phyloP scores from a whole-genome alignment of 495 filamentous ascomycete species.

The Penicillium tannophilum region DNA sequence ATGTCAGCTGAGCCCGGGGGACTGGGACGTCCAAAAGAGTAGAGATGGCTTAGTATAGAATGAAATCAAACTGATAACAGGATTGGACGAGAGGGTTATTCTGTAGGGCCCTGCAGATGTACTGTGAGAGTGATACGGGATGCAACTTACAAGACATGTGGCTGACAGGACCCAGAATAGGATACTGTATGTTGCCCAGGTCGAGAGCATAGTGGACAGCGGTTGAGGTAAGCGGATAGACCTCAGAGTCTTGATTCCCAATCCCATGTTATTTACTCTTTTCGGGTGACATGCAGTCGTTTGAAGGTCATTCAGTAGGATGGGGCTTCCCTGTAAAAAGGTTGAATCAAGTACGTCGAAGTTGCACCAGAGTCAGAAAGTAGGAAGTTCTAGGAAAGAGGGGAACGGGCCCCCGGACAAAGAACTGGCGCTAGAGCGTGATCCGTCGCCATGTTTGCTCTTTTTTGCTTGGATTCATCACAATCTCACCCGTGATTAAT shows the following conservation, averaged over 20 bases:
- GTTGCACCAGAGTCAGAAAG: constrained; percentile 2
- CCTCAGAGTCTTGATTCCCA: constrained; percentile 9
- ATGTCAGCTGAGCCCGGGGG: not conserved
- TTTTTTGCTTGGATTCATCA: not conserved
- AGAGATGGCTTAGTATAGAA: not conserved
- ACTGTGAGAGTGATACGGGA: constrained; percentile 15
- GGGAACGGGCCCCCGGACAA: not conserved
- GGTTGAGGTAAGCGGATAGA: constrained; percentile 3
- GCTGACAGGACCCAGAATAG: constrained; percentile 20
- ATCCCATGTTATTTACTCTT: constrained; percentile 20
- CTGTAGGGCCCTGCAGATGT: constrained; percentile 21
- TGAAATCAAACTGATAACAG: not conserved
- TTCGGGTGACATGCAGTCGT: constrained; percentile 7
- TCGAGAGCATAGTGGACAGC: constrained; percentile 15
- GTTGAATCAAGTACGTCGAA: not conserved
- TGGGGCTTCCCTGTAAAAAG: not conserved
- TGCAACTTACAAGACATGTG: constrained; percentile 31
- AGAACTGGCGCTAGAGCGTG: not conserved
- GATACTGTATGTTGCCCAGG: constrained; percentile 11
- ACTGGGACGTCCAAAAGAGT: not conserved
- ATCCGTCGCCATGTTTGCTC: not conserved
- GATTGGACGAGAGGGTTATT: not conserved
- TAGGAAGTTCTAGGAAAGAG: not conserved
- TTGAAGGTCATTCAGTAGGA: not conserved
- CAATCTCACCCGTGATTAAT: not conserved